These are phyloP conservation scores for Sarocladium oryzae DNA, from an alignment of 2,329 filamentous ascomycete genomes.

Conservation along the genomic window DNA sequence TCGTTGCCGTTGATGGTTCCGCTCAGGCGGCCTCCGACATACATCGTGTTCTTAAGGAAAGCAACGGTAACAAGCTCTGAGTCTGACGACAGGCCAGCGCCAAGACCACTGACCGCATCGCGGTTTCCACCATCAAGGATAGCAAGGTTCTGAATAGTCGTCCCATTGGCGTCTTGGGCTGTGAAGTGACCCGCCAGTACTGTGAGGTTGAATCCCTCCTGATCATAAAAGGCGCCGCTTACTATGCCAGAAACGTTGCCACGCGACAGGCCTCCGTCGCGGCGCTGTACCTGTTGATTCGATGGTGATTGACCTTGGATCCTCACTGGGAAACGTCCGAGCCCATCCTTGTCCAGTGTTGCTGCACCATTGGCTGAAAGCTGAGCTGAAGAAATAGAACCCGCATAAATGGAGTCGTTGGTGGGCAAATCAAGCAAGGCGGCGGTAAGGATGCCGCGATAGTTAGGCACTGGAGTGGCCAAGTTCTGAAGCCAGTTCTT, in stretches of 20 bases:
- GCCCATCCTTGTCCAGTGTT: slow-evolving; percentile 47
- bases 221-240: slow-evolving; percentile 70
- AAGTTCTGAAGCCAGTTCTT: slow-evolving; percentile 86
- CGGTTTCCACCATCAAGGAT: slow-evolving; percentile 73
- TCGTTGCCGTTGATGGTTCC: slow-evolving; percentile 58
- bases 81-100: slow-evolving; percentile 56
- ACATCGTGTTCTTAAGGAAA: slow-evolving; percentile 61
- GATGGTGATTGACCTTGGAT: slow-evolving; percentile 35
- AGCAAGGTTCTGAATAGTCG: slow-evolving; percentile 69
- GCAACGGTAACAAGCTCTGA: slow-evolving; percentile 72
- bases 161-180: slow-evolving; percentile 60
- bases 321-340: slow-evolving; percentile 53
- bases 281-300: slow-evolving; percentile 36
- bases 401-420: slow-evolving; percentile 66
- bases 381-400: slow-evolving; percentile 73
- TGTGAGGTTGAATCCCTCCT: slow-evolving; percentile 69
- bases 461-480: slow-evolving; percentile 52
- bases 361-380: slow-evolving; percentile 67
- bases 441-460: slow-evolving; percentile 68
- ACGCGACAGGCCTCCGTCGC: slow-evolving; percentile 32
- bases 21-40: slow-evolving; percentile 73
- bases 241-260: slow-evolving; percentile 59
- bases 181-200: slow-evolving; percentile 84
- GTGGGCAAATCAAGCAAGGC: slow-evolving; percentile 58
- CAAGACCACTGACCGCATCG: slow-evolving; percentile 62